Percentiles rank a stretch among this genome's conserved stretches.
These are phyloP conservation scores for Colletotrichum tofieldiae DNA, from an alignment of 2,329 filamentous ascomycete genomes.

Conservation along the genomic window DNA sequence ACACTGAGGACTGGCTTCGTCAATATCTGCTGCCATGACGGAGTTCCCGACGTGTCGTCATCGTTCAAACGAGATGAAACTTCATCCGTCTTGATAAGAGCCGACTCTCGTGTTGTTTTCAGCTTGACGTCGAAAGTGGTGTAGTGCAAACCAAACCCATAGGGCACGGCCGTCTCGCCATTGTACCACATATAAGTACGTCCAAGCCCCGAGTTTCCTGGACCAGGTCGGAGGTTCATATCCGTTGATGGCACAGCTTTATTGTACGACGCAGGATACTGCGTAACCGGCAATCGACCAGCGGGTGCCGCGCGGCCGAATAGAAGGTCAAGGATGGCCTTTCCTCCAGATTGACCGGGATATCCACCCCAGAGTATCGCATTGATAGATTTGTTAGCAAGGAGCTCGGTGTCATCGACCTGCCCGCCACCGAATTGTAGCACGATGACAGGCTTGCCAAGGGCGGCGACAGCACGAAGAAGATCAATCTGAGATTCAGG, in stretches of 20 bases:
- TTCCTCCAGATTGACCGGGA: conserved; percentile 72
- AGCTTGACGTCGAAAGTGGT: conserved; percentile 62
- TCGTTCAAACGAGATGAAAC: not conserved
- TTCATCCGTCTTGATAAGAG: not conserved
- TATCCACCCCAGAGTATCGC: conserved; percentile 72
- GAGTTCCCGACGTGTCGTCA: not conserved
- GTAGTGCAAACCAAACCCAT: conserved; percentile 72
- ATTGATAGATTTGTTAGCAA: conserved; percentile 63
- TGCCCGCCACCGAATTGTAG: conserved; percentile 69
- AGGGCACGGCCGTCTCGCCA: conserved; percentile 62
- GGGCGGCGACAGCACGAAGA: conserved; percentile 47
- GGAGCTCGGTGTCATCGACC: conserved; percentile 66
- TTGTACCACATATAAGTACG: conserved; percentile 74
- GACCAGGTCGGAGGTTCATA: conserved; percentile 64
- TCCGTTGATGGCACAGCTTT: conserved; percentile 67
- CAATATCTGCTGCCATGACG: conserved; percentile 20
- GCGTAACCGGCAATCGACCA: conserved; percentile 68
- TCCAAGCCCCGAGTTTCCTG: conserved; percentile 59
- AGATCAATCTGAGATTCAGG: conserved; percentile 31
- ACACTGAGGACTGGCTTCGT: conserved; percentile 49
- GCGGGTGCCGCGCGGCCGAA: conserved; percentile 66
- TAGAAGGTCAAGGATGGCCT: conserved; percentile 68
- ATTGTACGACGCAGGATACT: conserved; percentile 69
- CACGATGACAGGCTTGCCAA: conserved; percentile 66
- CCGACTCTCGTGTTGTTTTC: not conserved